These are phyloP conservation scores for Haberlea rhodopensis DNA, from an alignment of 257 asterid genomes.

Conservation along the genomic window DNA sequence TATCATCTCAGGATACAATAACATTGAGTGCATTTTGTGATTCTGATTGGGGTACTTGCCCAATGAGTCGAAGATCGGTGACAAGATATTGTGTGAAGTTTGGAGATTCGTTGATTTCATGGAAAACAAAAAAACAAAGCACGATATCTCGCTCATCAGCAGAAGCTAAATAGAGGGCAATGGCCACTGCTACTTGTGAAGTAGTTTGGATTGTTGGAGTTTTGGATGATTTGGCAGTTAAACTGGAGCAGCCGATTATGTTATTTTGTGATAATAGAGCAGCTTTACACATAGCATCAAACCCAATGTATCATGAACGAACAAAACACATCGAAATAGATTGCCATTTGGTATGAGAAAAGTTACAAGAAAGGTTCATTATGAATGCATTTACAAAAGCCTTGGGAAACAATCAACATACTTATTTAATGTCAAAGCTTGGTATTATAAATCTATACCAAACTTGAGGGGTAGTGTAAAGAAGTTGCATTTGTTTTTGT, in stretches of 20 bases:
- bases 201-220: not conserved
- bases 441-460: no score
- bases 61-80: not conserved
- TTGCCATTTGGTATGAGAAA: not conserved
- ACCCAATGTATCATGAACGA: not conserved
- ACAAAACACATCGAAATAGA: not conserved
- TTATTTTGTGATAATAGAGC: not conserved
- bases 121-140: not conserved
- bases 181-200: not conserved
- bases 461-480: no score
- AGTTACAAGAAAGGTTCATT: not conserved
- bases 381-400: no score
- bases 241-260: not conserved
- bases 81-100: not conserved
- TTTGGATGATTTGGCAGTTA: not conserved
- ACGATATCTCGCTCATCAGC: not conserved
- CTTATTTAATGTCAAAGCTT: no score
- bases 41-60: not conserved
- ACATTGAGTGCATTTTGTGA: not conserved
- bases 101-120: not conserved
- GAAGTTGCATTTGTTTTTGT: no score
- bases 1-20: not conserved
- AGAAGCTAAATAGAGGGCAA: not conserved
- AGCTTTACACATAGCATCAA: not conserved
- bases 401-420: no score